A percentile compares a stretch with the other conserved stretches of the same genome.
phyloP scores from a whole-genome alignment of 2,329 filamentous ascomycete species.

The Colletotrichum sp. region DNA sequence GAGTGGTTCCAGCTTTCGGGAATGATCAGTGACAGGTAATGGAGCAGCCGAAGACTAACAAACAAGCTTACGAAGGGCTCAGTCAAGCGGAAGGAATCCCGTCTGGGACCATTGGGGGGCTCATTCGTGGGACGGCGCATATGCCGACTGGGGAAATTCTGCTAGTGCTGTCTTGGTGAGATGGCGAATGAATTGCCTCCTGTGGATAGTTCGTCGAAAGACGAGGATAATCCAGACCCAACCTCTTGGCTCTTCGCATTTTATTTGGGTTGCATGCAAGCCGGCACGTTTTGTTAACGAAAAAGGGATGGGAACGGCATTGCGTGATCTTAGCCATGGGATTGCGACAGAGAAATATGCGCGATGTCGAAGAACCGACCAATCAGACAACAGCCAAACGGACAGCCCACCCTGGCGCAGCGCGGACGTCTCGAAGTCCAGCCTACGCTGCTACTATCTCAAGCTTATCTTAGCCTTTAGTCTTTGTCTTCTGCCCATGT shows the following conservation, averaged over 20 bases:
- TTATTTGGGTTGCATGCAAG: neutral
- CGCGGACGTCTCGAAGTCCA: neutral
- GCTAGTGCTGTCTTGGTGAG: neutral
- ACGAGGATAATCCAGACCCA: neutral
- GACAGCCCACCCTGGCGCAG: neutral
- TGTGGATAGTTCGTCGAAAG: neutral
- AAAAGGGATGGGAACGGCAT: slow-evolving; percentile 8
- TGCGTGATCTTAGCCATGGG: slow-evolving; percentile 22
- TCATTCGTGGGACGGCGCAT: neutral
- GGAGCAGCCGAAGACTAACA: neutral
- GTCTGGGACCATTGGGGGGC: neutral
- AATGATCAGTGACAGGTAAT: neutral
- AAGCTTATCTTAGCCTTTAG: neutral
- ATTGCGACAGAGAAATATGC: slow-evolving; percentile 16
- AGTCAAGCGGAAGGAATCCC: neutral
- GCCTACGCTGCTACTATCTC: neutral
- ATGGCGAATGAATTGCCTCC: neutral
- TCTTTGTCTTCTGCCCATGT: neutral
- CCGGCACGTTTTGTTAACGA: neutral
- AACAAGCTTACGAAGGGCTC: neutral
- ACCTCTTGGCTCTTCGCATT: neutral
- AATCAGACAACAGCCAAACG: neutral
- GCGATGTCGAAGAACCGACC: neutral
- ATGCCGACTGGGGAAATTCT: neutral
- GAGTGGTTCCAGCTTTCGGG: neutral